Percentiles rank a stretch among this genome's conserved stretches.
Evolutionary conservation across 2,329 filamentous ascomycete genomes (phyloP).

Genomic region (Tolypocladium tropicale): DNA sequence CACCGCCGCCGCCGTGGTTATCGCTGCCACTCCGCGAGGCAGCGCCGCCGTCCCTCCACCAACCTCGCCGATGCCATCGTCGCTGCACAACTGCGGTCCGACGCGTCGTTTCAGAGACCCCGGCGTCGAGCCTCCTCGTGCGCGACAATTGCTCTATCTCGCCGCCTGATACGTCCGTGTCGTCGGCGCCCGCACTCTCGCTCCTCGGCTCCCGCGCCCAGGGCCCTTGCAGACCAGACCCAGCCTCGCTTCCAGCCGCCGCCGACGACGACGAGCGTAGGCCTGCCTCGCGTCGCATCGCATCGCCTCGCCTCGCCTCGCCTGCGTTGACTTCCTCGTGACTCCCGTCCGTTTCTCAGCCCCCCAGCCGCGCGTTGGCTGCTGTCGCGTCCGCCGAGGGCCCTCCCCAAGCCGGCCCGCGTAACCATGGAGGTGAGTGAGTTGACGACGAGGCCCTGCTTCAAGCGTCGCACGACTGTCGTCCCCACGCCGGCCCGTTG

Average conservation of each 20-base stretch:
- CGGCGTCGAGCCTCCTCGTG: neutral
- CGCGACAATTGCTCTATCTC: neutral
- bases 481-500: neutral
- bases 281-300: no score
- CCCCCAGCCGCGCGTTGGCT: neutral
- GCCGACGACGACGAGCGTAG: no score
- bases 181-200: neutral
- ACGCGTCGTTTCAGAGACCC: neutral
- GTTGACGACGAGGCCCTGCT: neutral
- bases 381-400: neutral
- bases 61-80: neutral
- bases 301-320: neutral
- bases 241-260: no score
- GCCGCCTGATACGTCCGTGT: neutral
- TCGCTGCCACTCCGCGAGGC: neutral
- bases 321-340: neutral
- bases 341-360: neutral
- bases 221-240: neutral
- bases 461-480: neutral
- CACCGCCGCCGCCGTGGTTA: neutral
- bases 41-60: neutral
- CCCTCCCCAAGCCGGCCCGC: neutral
- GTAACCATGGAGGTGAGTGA: constrained; percentile 7
- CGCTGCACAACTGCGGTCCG: neutral
- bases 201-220: neutral